Base-by-base conservation (phyloP, 2,329 filamentous ascomycete genomes). In the Fusarium setosum region DNA sequence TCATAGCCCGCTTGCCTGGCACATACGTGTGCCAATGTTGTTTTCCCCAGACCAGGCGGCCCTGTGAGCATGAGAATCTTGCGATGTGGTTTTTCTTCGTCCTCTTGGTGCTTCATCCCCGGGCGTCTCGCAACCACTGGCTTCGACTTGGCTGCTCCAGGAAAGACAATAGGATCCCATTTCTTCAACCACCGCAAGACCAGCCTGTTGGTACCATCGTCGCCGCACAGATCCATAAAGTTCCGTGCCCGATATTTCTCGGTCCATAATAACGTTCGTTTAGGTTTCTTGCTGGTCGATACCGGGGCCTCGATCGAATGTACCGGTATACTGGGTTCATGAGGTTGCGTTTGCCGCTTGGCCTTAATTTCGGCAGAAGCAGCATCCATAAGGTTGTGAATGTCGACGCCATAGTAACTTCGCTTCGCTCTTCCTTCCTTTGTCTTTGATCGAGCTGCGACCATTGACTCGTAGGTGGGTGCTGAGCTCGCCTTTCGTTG, bases 1-100 rank as follows among this genome's bases (percentile, higher is more conserved):
- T 98, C 96, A 72, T 99, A 99, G 1, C 96, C 96, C 6, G 96
- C 96, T 78, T 99, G 96, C 69, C 86, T 90, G 1, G 96, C 96
- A 75, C 96, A 98, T 0, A 99, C 96, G 77, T 99, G 96, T 2
- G 96, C 96, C 45, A 99, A 78, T 0, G 96, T 99, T 0, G 96
- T 99, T 81, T 99, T 99, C 24, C 96, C 96, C 11, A 99, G 82
- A 3, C 96, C 96, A 0, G 96, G 96, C 0, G 96, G 94, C 0
- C 96, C 96, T 1, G 95, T 94, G 15, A 99, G 82, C 73, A 99
- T 86, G 11, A 99, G 80, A 8, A 99, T 93, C 76, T 97, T 98
- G 61, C 91, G 87, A 74, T 96, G 93, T 26, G 88, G 85, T 66
- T 89, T 92, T 75, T 97, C 92, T 53, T 92, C 90, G 6, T 90